Evolutionary conservation across 2,329 filamentous ascomycete genomes (phyloP).

Genomic region (Teratosphaeriaceae sp.): DNA sequence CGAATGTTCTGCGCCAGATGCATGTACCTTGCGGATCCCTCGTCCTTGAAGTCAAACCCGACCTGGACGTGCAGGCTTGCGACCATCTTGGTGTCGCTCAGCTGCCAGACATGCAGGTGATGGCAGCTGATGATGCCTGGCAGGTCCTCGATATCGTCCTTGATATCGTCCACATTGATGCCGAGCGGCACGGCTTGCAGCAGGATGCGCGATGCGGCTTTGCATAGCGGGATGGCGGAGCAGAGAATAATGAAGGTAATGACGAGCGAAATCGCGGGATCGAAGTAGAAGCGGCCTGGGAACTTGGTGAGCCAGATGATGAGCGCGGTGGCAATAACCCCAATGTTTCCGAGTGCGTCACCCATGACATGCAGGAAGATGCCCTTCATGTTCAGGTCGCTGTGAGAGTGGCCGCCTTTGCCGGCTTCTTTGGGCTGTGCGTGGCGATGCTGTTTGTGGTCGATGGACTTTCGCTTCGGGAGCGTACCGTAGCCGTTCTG

Average conservation of each 20-base stretch:
- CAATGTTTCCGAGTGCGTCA: slow-evolving; percentile 79
- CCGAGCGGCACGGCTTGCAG: slow-evolving; percentile 90
- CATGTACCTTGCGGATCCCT: slow-evolving; percentile 80
- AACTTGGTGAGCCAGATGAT: slow-evolving; percentile 88
- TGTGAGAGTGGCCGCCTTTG: slow-evolving; percentile 64
- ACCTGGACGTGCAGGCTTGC: slow-evolving; percentile 92
- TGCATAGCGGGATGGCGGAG: slow-evolving; percentile 71
- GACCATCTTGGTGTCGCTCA: slow-evolving; percentile 90
- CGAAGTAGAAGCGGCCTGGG: slow-evolving; percentile 77
- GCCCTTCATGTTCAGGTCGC: slow-evolving; percentile 88
- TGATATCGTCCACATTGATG: slow-evolving; percentile 81
- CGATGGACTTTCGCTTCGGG: slow-evolving; percentile 26
- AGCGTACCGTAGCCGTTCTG: slow-evolving; percentile 26
- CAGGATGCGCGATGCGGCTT: slow-evolving; percentile 77
- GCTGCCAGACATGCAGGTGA: slow-evolving; percentile 95
- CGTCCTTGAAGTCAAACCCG: slow-evolving; percentile 77
- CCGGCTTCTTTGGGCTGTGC: slow-evolving; percentile 60
- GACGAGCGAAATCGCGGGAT: slow-evolving; percentile 85
- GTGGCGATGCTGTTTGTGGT: slow-evolving; percentile 63
- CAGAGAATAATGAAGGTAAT: slow-evolving; percentile 74
- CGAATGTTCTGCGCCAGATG: slow-evolving; percentile 73
- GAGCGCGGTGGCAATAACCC: slow-evolving; percentile 74
- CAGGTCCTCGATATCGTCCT: slow-evolving; percentile 79
- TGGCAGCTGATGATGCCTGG: slow-evolving; percentile 86
- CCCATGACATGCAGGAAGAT: slow-evolving; percentile 67